phyloP scores from a whole-genome alignment of 2,329 filamentous ascomycete genomes.

The Didymella segeticola region DNA sequence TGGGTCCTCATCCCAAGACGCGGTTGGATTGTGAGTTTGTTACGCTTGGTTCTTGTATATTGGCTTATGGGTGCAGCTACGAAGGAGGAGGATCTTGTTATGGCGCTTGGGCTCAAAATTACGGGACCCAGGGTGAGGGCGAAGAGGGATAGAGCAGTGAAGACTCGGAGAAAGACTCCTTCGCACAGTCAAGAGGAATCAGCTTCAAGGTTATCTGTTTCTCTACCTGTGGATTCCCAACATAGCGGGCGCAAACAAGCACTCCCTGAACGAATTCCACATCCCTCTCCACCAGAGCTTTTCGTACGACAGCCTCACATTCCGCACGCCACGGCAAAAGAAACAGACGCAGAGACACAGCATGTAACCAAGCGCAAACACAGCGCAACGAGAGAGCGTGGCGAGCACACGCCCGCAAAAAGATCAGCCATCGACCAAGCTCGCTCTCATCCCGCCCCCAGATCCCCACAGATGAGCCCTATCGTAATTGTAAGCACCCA shows the following conservation, averaged over 20 bases:
- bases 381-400: conserved; percentile 2
- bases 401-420: conserved; percentile 18
- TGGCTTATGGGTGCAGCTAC: neutral
- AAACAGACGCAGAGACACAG: neutral
- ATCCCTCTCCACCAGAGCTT: neutral
- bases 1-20: conserved; percentile 21
- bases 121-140: neutral
- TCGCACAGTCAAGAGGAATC: neutral
- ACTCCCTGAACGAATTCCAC: no score
- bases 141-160: neutral
- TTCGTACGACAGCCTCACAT: neutral
- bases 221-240: no score
- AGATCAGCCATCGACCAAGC: neutral
- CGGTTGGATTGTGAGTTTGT: conserved; percentile 2
- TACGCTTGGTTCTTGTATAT: no score
- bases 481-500: neutral
- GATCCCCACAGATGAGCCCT: neutral
- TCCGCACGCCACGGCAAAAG: neutral
- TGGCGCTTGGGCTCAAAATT: conserved; percentile 1
- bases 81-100: neutral
- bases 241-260: no score
- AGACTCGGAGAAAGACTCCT: neutral
- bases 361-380: conserved; percentile 12
- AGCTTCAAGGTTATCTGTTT: no score
- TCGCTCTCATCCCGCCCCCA: neutral